A percentile compares a stretch with the other conserved stretches of the same genome.
phyloP scores from a whole-genome alignment of 441 rosid species.

The Gossypium schwendimanii region DNA sequence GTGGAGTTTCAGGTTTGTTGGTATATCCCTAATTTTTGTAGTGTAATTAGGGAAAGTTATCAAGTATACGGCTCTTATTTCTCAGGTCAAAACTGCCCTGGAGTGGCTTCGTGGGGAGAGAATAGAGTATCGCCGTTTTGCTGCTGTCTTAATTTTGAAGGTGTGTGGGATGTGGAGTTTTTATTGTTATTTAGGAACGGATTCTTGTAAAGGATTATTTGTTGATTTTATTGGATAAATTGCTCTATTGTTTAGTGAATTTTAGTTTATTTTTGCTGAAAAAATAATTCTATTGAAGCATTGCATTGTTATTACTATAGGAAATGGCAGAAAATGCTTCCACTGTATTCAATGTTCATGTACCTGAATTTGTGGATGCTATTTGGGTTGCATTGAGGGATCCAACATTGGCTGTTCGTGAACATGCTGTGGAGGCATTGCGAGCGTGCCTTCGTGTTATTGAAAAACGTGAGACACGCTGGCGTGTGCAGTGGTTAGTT shows the following conservation, averaged over 20 bases:
- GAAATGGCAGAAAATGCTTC: constrained; percentile 99
- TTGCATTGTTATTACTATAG: constrained; percentile 39
- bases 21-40: constrained; percentile 10
- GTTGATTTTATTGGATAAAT: not conserved
- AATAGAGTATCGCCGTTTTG: constrained; percentile 86
- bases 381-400: constrained; percentile 99
- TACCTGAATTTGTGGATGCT: constrained; percentile 92
- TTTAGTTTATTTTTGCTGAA: constrained; percentile 3
- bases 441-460: constrained; percentile 99
- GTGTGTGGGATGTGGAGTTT: constrained; percentile 31
- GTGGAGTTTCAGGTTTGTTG: constrained; percentile 82
- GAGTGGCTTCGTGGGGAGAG: constrained; percentile 90
- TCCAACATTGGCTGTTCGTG: constrained; percentile 80
- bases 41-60: constrained; percentile 1
- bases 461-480: constrained; percentile 98
- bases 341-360: constrained; percentile 98
- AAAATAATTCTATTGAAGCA: not conserved
- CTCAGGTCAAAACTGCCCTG: constrained; percentile 77
- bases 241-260: not conserved
- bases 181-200: not conserved
- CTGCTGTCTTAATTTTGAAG: constrained; percentile 89
- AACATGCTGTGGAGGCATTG: constrained; percentile 93
- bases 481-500: constrained; percentile 99
- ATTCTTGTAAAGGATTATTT: constrained; percentile 13
- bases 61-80: constrained; percentile 14